Evolutionary conservation across 768 basidiomycete genomes (phyloP).

Genomic region (Boletus rubroflammeus): DNA sequence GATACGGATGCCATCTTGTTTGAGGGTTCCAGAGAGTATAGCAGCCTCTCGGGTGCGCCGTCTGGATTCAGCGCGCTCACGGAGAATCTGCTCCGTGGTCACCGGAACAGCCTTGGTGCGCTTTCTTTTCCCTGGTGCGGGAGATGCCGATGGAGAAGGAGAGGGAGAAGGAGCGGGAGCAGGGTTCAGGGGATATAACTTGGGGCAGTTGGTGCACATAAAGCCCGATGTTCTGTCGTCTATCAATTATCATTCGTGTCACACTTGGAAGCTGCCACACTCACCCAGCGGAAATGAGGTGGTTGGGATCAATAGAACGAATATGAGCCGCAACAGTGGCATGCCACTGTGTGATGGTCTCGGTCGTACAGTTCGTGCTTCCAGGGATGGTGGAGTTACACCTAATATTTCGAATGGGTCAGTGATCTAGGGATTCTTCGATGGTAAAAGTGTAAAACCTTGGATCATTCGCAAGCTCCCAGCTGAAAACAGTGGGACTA

Average conservation of each 20-base stretch:
- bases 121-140: constrained; percentile 38
- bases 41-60: constrained; percentile 41
- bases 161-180: constrained; percentile 35
- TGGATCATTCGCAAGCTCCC: constrained; percentile 68
- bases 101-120: constrained; percentile 38
- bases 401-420: constrained; percentile 29
- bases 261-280: constrained; percentile 11
- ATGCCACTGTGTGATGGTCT: constrained; percentile 58
- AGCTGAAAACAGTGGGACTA: constrained; percentile 48
- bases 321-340: constrained; percentile 43
- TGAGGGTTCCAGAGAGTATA: constrained; percentile 32
- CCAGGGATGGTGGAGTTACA: constrained; percentile 54
- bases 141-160: constrained; percentile 39
- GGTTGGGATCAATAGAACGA: constrained; percentile 52
- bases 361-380: constrained; percentile 42
- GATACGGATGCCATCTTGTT: constrained; percentile 43
- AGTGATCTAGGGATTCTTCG: neutral
- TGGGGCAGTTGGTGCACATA: constrained; percentile 53
- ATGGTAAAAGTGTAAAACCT: constrained; percentile 35
- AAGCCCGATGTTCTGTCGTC: constrained; percentile 51
- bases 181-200: constrained; percentile 43
- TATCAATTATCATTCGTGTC: neutral
- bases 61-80: constrained; percentile 45
- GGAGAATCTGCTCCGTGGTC: constrained; percentile 45
- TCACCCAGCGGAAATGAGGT: constrained; percentile 62